Base-by-base conservation (phyloP, 2,329 filamentous ascomycete species). In the Dothiorella sarmentorum region DNA sequence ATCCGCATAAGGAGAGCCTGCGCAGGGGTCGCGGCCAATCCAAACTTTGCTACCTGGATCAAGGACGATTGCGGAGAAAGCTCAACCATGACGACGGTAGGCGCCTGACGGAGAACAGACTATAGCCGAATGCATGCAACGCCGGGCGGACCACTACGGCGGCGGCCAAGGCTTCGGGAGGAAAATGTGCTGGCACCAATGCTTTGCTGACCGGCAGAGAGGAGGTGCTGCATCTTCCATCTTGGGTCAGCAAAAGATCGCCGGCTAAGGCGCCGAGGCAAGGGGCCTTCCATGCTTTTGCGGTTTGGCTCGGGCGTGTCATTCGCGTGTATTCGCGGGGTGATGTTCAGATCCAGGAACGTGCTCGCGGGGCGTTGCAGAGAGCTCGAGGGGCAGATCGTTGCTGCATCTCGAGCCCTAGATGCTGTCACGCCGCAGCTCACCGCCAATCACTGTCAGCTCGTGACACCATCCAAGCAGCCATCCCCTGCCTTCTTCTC, bases 281-380 rank as follows among this genome's bases (percentile, higher is more conserved):
- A 53, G 49, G 49, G 49, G 9, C n/a, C 49, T 40, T 53, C 35
- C 49, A 53, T 53, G 49, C 18, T 35, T 51, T 38, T 53, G 24
- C n/a, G n/a, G n/a, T 29, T 26, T 35, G 44, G 44, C 44, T 22
- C 11, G 2, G 7, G 40, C 40, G 13, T 20, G 9, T 3, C 40
- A 26, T 35, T 49, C 17, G 44, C 44, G 44, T 26, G 20, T 20
- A 37, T 51, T 49, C 47, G 47, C 47, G 31, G 47, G 49, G 49
- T 18, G 35, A 40, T 53, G 49, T 29, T 29, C 35, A 40, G 49
- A n/a, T 53, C 35, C 49, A 53, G 49, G 49, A 53, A 53, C 49
- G 49, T 40, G 49, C 49, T 53, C 24, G 35, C 49, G 33, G 27
- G 42, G 42, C n/a, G 42, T 45, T 45, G 42, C 24, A 17, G 22